phyloP scores from a whole-genome alignment of 495 filamentous ascomycete genomes.

The Aspergillus funiculosus region DNA sequence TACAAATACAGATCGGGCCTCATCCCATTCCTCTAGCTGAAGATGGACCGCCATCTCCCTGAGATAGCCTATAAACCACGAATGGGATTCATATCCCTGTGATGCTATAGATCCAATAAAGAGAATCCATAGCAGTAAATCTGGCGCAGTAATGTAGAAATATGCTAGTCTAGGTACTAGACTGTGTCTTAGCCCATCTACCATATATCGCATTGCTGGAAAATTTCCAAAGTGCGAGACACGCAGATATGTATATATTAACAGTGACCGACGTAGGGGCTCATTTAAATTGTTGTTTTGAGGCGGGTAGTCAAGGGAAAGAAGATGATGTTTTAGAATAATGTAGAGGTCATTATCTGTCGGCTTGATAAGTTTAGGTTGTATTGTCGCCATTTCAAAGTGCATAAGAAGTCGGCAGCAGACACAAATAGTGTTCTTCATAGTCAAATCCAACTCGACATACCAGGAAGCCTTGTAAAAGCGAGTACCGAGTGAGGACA shows the following conservation, averaged over 20 bases:
- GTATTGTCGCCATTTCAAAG: background rate
- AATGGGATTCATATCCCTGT: background rate
- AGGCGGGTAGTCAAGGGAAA: background rate
- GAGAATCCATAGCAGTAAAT: background rate
- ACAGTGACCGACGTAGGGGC: background rate
- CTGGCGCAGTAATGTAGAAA: background rate
- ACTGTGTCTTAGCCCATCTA: background rate
- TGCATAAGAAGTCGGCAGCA: background rate
- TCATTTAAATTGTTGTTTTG: background rate
- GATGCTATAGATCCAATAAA: background rate
- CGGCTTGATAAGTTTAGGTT: background rate
- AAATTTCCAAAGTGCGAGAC: background rate
- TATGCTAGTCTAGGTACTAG: background rate
- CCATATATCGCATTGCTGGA: background rate
- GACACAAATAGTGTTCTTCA: background rate
- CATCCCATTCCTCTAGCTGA: background rate
- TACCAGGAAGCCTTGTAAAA: background rate
- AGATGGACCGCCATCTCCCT: background rate
- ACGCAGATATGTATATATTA: background rate
- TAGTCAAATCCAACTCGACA: background rate
- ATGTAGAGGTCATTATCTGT: background rate
- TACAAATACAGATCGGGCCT: background rate
- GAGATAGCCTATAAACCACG: background rate
- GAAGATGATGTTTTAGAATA: background rate
- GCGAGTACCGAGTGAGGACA: background rate